Conservation (phyloP, 2,329 filamentous ascomycete genomes). For the Coniochaeta sp. region DNA sequence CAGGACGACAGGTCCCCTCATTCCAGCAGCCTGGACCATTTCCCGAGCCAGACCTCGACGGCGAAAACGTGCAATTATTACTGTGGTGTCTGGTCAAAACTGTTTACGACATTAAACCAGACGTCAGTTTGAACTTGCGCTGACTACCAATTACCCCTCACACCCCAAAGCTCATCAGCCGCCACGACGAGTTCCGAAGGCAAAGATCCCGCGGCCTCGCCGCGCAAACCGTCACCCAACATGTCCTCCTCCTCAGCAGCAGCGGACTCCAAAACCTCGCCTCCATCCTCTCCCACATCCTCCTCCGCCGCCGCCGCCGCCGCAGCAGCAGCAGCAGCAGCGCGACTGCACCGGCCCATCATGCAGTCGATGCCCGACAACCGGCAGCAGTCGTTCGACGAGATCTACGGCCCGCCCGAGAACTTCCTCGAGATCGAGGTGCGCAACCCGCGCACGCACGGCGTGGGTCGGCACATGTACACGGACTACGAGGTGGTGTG, state of each 20-base stretch:
- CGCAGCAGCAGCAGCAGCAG: conserved; percentile 24
- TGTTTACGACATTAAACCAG: not conserved
- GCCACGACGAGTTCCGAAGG: conserved; percentile 36
- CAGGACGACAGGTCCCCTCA: not conserved
- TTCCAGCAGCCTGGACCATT: not conserved
- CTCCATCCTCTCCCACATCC: conserved; percentile 14
- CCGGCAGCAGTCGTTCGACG: conserved; percentile 92
- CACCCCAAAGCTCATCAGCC: conserved; percentile 21
- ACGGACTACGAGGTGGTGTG: conserved; percentile 98
- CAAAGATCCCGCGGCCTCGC: conserved; percentile 26
- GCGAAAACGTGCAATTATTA: not conserved
- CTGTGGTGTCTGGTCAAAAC: no score
- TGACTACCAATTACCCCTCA: not conserved
- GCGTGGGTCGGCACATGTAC: conserved; percentile 93
- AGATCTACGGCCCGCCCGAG: conserved; percentile 97
- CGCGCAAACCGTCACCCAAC: conserved; percentile 10
- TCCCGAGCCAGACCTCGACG: not conserved
- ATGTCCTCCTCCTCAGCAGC: conserved; percentile 10
- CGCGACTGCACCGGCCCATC: conserved; percentile 41
- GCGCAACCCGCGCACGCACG: conserved; percentile 84
- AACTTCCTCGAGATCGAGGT: conserved; percentile 99
- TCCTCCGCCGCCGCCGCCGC: conserved; percentile 12
- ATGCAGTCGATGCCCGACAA: conserved; percentile 64
- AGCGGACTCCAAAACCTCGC: conserved; percentile 9
- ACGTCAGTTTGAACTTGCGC: not conserved